phyloP scores from a whole-genome alignment of 2,329 filamentous ascomycete species.

The Fusarium marasasianum region DNA sequence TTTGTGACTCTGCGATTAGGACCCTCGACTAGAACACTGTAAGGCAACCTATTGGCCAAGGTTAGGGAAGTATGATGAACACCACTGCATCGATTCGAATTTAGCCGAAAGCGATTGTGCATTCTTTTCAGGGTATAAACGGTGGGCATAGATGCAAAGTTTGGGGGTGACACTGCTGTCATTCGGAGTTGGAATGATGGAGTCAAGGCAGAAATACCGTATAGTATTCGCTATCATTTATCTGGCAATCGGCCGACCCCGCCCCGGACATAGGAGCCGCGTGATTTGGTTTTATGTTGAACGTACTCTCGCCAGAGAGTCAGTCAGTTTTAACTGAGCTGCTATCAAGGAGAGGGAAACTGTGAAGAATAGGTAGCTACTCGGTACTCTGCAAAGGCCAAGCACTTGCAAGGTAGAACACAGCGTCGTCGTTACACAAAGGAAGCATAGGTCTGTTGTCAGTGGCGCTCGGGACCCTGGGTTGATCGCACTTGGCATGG shows the following conservation, averaged over 20 bases:
- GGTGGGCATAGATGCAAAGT: not conserved
- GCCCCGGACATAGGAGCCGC: not conserved
- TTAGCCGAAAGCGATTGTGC: not conserved
- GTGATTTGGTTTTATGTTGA: not conserved
- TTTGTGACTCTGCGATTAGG: not conserved
- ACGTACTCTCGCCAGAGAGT: not conserved
- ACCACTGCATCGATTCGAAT: not conserved
- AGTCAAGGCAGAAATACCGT: not conserved
- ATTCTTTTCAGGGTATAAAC: not conserved
- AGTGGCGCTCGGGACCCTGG: not conserved
- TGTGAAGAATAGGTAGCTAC: not conserved
- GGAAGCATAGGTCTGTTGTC: not conserved
- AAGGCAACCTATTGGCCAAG: not conserved
- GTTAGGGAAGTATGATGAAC: not conserved
- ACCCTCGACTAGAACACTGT: not conserved
- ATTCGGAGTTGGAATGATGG: not conserved
- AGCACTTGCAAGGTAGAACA: no score
- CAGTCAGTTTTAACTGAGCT: not conserved
- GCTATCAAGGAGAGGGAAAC: not conserved
- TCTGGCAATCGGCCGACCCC: not conserved
- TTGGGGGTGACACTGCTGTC: not conserved
- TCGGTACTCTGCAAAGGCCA: not conserved
- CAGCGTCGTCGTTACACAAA: not conserved
- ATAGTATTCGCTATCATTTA: not conserved
- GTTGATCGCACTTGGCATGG: constrained; percentile 17